phyloP scores from a whole-genome alignment of 495 filamentous ascomycete genomes.

The Opeltia flavorubescens region DNA sequence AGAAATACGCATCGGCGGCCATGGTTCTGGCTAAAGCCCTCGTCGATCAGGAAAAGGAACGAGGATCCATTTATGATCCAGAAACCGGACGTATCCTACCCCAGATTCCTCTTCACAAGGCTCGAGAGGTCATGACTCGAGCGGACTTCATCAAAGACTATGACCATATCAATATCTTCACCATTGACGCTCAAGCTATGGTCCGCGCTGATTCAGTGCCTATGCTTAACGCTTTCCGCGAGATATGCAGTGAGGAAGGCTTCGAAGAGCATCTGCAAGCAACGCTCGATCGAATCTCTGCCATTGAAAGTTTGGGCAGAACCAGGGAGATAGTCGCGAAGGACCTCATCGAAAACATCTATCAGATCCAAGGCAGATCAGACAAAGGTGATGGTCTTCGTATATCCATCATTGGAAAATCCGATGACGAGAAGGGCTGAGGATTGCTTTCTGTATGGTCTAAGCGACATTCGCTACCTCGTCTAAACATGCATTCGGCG shows the following conservation, averaged over 20 bases:
- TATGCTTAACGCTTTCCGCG: constrained; percentile 83
- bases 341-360: constrained; percentile 63
- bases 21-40: constrained; percentile 88
- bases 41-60: constrained; percentile 61
- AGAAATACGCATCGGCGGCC: constrained; percentile 86
- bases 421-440: background rate
- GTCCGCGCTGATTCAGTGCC: constrained; percentile 90
- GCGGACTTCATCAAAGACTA: constrained; percentile 87
- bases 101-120: constrained; percentile 66
- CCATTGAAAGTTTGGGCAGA: constrained; percentile 84
- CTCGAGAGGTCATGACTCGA: constrained; percentile 85
- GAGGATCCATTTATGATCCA: constrained; percentile 39
- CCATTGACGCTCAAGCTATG: constrained; percentile 74
- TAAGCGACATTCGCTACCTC: no score
- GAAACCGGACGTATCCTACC: constrained; percentile 65
- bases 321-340: constrained; percentile 89
- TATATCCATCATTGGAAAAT: background rate
- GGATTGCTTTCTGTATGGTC: no score
- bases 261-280: constrained; percentile 73
- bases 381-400: constrained; percentile 10
- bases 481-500: no score
- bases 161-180: constrained; percentile 90
- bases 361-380: constrained; percentile 41
- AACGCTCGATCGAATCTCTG: constrained; percentile 69
- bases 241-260: constrained; percentile 55